Base-by-base conservation (phyloP, 2,329 filamentous ascomycete species). In the Pseudocercospora pini-densiflorae region DNA sequence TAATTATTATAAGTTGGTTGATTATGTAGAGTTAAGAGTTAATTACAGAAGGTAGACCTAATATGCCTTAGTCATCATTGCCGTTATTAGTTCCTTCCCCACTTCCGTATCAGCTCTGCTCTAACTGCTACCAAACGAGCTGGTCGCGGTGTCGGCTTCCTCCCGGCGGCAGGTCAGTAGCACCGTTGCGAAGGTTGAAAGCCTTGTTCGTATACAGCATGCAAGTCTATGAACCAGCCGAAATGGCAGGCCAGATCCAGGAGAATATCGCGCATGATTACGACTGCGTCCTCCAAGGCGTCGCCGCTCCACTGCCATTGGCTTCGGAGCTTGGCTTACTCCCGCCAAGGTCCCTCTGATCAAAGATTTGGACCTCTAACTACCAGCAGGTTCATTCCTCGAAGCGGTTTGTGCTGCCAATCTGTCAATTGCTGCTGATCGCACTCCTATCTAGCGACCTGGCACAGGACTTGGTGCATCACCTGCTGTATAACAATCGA, bases 341-440 rank as follows among this genome's bases (percentile, higher is more conserved):
- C 47, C 47, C 47, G 47, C 47, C 47, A 51, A 51, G 51, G 21
- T 19, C 23, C 21, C 21, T 16, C 24, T 29, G 23, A 14, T 55
- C 24, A 27, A 33, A 27, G 3, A 27, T 27, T 27, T 23, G 47
- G 21, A 24, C 47, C n/a, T 31, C 24, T 31, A 27, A 29, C 21
- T 27, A 31, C 51, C 27, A 55, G 51, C 51, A 31, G 12, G 16
- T 9, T 27, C 21, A n/a, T 31, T 31, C 16, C 24, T n/a, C 27
- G 23, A 19, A 33, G 24, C 21, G 27, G 36, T 27, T 27, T 60
- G 54, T 66, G 64, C 59, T 24, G 59, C 59, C 9, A 24, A 45
- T 31, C 43, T 51, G 49, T 33, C 31, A 23, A n/a, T 59, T 16
- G 16, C 14, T 31, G 62, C 65, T 64, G 62, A 67, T 67, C 65